Evolutionary conservation across 345 rosid species (phyloP), one percentile per base, ranked within the genome.

Genomic region (Corymbia maculata): DNA sequence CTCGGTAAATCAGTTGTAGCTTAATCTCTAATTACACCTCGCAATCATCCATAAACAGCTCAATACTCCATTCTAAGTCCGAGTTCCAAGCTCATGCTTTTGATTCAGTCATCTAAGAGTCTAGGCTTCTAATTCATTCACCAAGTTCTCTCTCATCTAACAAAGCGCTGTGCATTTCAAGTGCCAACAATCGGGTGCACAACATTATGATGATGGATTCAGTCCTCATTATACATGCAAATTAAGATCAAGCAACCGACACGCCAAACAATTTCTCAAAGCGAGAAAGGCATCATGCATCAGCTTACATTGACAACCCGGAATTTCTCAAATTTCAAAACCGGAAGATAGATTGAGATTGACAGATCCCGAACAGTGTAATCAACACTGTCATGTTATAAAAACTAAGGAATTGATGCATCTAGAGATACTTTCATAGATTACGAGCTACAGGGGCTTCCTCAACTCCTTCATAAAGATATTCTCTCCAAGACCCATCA

Each of bases 331-430:
- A 70, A 16, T 32, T 32, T 32, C 14, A 17, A 75, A 1, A 75
- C 82, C 36, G 0, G 49, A 75, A 36, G 14, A 36, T 75, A 36
- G 82, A 36, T 75, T 21, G 82, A 75, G 82, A 75, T 36, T 4
- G 1, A 17, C 49, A 75, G 21, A 26, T 4, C 0, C 2, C 26
- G 1, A 75, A 36, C 49, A 75, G n/a, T 19, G 49, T 0, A 75
- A 75, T 9, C 11, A 0, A 49, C 82, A 9, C 26, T 19, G 26
- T 44, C 49, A 75, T 36, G 36, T 75, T 9, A 75, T 4, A 14
- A 36, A 26, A 0, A 9, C 45, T 75, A 75, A 17, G 80, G 47
- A 70, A 75, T 49, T 75, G 82, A 22, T 9, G 82, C 82, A 75
- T 17, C 82, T 19, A 36, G 7, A 32, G 47, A 36, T 9, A 9